phyloP scores from a whole-genome alignment of 2,329 filamentous ascomycete species.

The Colletotrichum tanaceti region DNA sequence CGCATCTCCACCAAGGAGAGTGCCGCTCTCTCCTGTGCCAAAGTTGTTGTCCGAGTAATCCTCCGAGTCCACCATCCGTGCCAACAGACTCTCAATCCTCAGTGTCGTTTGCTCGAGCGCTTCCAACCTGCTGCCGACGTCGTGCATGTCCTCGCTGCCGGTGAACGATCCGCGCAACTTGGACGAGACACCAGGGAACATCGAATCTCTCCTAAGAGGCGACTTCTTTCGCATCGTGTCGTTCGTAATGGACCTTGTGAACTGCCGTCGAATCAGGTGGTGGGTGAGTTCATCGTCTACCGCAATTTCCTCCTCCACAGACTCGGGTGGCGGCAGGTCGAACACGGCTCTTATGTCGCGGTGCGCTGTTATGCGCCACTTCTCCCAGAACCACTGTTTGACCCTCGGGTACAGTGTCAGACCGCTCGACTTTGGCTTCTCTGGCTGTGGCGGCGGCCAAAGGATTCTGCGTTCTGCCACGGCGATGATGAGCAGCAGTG shows the following conservation, averaged over 20 bases:
- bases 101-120: constrained; percentile 62
- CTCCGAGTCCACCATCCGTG: constrained; percentile 48
- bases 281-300: constrained; percentile 69
- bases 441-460: constrained; percentile 58
- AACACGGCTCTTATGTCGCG: constrained; percentile 80
- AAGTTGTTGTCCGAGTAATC: constrained; percentile 45
- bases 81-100: constrained; percentile 62
- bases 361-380: constrained; percentile 76
- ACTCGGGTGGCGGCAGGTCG: constrained; percentile 74
- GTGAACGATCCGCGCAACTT: constrained; percentile 63
- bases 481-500: constrained; percentile 77
- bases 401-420: constrained; percentile 44
- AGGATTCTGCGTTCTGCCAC: constrained; percentile 76
- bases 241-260: constrained; percentile 58
- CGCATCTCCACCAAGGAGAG: constrained; percentile 45
- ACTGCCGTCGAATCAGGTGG: constrained; percentile 69
- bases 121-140: constrained; percentile 58
- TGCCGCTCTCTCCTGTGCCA: constrained; percentile 46
- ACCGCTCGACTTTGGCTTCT: constrained; percentile 41
- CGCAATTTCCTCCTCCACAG: constrained; percentile 66
- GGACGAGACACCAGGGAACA: constrained; percentile 64
- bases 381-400: constrained; percentile 70
- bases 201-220: constrained; percentile 65
- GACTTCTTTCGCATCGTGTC: constrained; percentile 48
- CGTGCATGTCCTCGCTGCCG: constrained; percentile 58